A percentile compares a stretch with the other conserved stretches of the same genome.
These are phyloP conservation scores for Talaromyces albobiverticillius DNA, from an alignment of 2,329 filamentous ascomycete species.

Conservation along the genomic window DNA sequence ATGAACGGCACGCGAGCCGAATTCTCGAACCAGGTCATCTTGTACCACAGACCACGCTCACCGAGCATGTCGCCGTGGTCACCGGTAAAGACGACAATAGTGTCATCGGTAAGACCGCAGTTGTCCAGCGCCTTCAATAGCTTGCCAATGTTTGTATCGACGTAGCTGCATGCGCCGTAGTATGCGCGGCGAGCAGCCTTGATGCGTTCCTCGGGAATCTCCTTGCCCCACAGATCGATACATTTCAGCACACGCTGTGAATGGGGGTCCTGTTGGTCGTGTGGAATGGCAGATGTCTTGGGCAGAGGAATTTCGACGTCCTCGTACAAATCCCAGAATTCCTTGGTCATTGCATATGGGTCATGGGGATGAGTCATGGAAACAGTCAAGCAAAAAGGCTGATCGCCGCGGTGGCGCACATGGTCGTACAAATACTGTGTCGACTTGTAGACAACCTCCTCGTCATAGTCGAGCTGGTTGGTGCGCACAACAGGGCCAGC, in stretches of 20 bases:
- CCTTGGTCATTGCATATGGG: constrained; percentile 88
- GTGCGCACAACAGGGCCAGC: constrained; percentile 84
- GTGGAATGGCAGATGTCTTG: constrained; percentile 66
- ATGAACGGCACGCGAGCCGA: constrained; percentile 87
- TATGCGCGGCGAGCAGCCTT: constrained; percentile 83
- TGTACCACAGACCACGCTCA: constrained; percentile 88
- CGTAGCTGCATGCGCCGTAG: constrained; percentile 89
- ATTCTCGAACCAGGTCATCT: constrained; percentile 95
- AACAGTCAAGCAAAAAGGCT: constrained; percentile 85
- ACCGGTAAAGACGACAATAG: constrained; percentile 86
- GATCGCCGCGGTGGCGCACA: constrained; percentile 72
- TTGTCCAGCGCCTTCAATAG: constrained; percentile 74
- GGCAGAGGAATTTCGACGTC: constrained; percentile 83
- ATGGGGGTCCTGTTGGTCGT: constrained; percentile 81
- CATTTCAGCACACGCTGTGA: constrained; percentile 83
- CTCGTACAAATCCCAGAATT: constrained; percentile 92
- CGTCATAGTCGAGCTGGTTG: constrained; percentile 94
- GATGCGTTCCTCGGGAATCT: constrained; percentile 82
- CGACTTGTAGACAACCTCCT: constrained; percentile 91
- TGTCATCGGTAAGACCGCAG: constrained; percentile 77
- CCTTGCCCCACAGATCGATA: constrained; percentile 79
- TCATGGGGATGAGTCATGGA: constrained; percentile 94
- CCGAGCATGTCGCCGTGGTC: constrained; percentile 97
- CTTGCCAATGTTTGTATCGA: constrained; percentile 87
- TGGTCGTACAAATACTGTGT: constrained; percentile 89